Evolutionary conservation across 768 basidiomycete genomes (phyloP), one percentile per base, ranked within the genome.

Genomic region (Collybia mongolica): DNA sequence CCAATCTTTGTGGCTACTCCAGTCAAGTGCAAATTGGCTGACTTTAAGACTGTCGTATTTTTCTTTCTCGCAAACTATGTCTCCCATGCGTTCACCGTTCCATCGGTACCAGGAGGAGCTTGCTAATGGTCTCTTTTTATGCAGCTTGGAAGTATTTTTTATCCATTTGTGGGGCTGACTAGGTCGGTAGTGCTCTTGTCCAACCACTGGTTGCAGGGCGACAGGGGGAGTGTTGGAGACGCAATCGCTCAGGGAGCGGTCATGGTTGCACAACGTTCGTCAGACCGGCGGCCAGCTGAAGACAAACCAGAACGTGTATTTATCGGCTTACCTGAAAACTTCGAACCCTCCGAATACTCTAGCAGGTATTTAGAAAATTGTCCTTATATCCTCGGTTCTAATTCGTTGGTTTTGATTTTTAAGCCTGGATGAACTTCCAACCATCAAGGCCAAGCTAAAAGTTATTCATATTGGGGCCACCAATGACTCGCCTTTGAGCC

Each of bases 41-140:
- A 26, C 7, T 26, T 26, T 54, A 26, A 14, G 15, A 14, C 23
- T 17, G 20, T 54, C 42, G 52, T 55, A 17, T 53, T 38, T 7
- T 44, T 44, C 26, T 28, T 44, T 23, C 22, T 44, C 32, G 26
- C 32, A 17, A 44, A 44, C 26, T 44, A 44, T 32, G 22, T 17
- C 19, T 20, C 43, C 14, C 43, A 44, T 18, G 43, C 43, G 2
- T 26, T 19, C 9, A 44, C 26, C 11, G 43, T 44, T 17, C 43
- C 43, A 9, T 9, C 15, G 26, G 17, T 17, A 18, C 43, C 43
- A n/a, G 43, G 43, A 28, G 43, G 20, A 9, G 32, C 12, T 15
- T 7, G 26, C 1, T 5, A 18, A 17, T 28, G 18, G 17, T 28
- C 26, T 29, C n/a, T 44, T 44, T 17, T 18, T 18, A 28, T 26